These are phyloP conservation scores for Tuber microsphaerosporum DNA, from an alignment of 495 filamentous ascomycete genomes.

Conservation along the genomic window DNA sequence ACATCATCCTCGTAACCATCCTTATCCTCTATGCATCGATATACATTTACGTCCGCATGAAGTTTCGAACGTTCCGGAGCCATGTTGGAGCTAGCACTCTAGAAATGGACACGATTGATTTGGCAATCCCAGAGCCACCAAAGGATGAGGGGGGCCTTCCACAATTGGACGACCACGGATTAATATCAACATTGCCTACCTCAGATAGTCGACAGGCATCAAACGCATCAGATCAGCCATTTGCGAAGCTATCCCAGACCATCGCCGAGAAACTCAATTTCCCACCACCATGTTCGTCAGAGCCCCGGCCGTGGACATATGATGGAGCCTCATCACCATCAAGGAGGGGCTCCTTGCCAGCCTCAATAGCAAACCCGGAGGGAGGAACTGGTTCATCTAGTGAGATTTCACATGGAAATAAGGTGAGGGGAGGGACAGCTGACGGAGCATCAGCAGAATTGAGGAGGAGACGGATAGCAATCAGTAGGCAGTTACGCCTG, in stretches of 20 bases:
- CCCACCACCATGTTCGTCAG: constrained; percentile 30
- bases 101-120: constrained; percentile 40
- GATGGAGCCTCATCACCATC: constrained; percentile 30
- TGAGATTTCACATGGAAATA: constrained; percentile 7
- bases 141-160: constrained; percentile 28
- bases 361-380: constrained; percentile 25
- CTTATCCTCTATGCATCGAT: constrained; percentile 58
- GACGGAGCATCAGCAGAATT: constrained; percentile 27
- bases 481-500: constrained; percentile 59
- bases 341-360: constrained; percentile 29
- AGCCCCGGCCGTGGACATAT: constrained; percentile 23
- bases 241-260: constrained; percentile 35
- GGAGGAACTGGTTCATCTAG: constrained; percentile 6
- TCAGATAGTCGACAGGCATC: constrained; percentile 39
- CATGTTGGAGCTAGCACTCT: constrained; percentile 39
- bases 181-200: constrained; percentile 34
- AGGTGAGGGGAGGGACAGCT: constrained; percentile 16
- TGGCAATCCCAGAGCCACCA: constrained; percentile 29
- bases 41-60: constrained; percentile 57
- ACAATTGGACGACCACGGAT: constrained; percentile 36
- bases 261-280: constrained; percentile 39
- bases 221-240: constrained; percentile 38
- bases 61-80: constrained; percentile 44
- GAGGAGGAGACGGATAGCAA: constrained; percentile 47
- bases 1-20: constrained; percentile 58